Conservation (phyloP, 1,139 yeast species). For the Candida buenavistaensis region DNA sequence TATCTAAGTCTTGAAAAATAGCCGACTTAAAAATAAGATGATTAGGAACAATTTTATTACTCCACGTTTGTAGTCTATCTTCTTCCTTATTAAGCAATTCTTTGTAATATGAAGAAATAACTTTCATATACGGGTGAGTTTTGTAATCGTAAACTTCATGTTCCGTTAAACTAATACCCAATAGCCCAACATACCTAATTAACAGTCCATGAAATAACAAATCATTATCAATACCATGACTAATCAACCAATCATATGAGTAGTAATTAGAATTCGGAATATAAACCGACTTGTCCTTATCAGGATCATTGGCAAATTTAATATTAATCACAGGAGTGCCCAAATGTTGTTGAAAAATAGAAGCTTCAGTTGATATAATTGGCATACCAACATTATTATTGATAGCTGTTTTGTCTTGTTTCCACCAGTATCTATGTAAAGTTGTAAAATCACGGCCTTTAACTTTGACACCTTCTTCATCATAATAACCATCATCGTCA, state of each 20-base stretch:
- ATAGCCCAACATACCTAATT: slow-evolving; percentile 38
- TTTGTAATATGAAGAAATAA: slow-evolving; percentile 20
- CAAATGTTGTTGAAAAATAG: slow-evolving; percentile 35
- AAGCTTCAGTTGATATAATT: slow-evolving; percentile 27
- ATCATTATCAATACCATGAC: slow-evolving; percentile 29
- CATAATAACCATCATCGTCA: slow-evolving; percentile 15
- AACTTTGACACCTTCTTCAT: not conserved
- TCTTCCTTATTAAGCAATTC: slow-evolving; percentile 17
- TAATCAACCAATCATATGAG: slow-evolving; percentile 34
- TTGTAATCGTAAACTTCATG: slow-evolving; percentile 42
- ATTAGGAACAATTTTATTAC: slow-evolving; percentile 20
- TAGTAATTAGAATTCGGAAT: slow-evolving; percentile 41
- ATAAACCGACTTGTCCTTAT: slow-evolving; percentile 28
- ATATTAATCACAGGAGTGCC: slow-evolving; percentile 36
- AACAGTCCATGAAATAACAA: slow-evolving; percentile 38
- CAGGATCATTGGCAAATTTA: slow-evolving; percentile 33
- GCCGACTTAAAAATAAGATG: slow-evolving; percentile 22
- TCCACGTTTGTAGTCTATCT: slow-evolving; percentile 22
- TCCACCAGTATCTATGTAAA: slow-evolving; percentile 37
- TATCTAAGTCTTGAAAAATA: slow-evolving; percentile 23
- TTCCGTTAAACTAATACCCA: slow-evolving; percentile 39
- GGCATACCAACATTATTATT: slow-evolving; percentile 32
- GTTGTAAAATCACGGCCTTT: slow-evolving; percentile 28
- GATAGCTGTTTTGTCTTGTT: slow-evolving; percentile 33
- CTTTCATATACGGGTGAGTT: slow-evolving; percentile 23